These are phyloP conservation scores for Rhodotorula diobovata DNA, from an alignment of 768 basidiomycete species.

Conservation along the genomic window DNA sequence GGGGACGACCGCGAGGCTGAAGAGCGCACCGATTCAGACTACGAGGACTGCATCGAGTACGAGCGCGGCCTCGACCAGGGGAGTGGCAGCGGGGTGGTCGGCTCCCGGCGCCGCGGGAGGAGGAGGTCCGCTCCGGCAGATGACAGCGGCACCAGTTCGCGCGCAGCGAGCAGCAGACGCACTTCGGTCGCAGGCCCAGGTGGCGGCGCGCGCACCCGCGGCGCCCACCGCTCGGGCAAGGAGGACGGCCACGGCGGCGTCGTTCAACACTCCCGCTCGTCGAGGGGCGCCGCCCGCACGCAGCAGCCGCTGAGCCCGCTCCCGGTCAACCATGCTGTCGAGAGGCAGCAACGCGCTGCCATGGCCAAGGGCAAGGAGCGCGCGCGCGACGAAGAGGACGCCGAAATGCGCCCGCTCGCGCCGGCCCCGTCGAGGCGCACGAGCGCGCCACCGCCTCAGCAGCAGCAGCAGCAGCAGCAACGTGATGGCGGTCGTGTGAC, in stretches of 20 bases:
- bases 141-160: neutral
- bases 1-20: neutral
- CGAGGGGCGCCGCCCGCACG: neutral
- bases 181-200: neutral
- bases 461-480: neutral
- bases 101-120: neutral
- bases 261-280: conserved; percentile 17
- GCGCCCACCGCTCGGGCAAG: neutral
- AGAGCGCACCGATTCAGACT: conserved; percentile 17
- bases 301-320: conserved; percentile 20
- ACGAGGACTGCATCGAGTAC: conserved; percentile 1
- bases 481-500: conserved; percentile 9
- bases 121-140: neutral
- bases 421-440: neutral
- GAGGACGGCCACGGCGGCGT: neutral
- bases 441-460: neutral
- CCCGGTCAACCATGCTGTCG: conserved; percentile 12
- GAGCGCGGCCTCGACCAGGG: neutral
- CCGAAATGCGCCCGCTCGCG: neutral
- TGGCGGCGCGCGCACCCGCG: neutral
- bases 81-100: too few species aligned
- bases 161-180: neutral
- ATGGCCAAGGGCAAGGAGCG: conserved; percentile 20
- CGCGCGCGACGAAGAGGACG: neutral
- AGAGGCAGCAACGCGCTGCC: neutral